Base-by-base conservation (phyloP, 495 filamentous ascomycete genomes). In the Peziza echinospora region DNA sequence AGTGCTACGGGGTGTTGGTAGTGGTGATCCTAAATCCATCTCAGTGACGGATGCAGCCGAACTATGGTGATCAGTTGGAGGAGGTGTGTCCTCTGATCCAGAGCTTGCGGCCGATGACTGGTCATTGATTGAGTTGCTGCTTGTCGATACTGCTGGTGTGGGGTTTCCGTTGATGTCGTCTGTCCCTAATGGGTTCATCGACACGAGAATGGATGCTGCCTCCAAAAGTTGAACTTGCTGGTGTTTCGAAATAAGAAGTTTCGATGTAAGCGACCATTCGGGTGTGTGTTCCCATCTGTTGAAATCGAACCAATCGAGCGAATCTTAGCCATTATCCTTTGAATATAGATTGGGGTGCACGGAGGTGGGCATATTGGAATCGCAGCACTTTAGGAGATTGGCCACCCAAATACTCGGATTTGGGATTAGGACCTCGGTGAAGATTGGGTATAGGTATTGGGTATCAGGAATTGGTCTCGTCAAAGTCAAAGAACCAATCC, bases 221-320 rank as follows among this genome's bases (percentile, higher is more conserved):
- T 97, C 91, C 45, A 97, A 72, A 39, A 97, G 74, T 61, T 97
- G 89, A 48, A 97, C 89, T 66, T 97, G 89, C 67, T 97, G 89
- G 61, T 97, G 89, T 73, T 97, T 97, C 49, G 89, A 96, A 53
- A 97, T 97, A 52, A 96, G 73, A 53, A 96, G 73, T 65, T 97
- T 97, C 57, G 89, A 94, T 39, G 89, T 97, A 64, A 78, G 80
- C 28, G 84, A 78, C 89, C 89, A 97, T 70, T 93, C 84, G 57
- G 91, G 91, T 64, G 89, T 86, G 64, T 97, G 89, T 68, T 97
- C 89, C 89, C 89, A 97, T 72, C 89, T 97, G 73, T 59, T 61
- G 62, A 65, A 67, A 19, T 43, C 64, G 72, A 65, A 59, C 62
- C 60, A 64, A 66, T 57, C 65, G 26, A 60, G 64, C 61, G 63